A percentile compares a stretch with the other conserved stretches of the same genome.
phyloP scores from a whole-genome alignment of 768 basidiomycete genomes.

The Scleroderma bovista region DNA sequence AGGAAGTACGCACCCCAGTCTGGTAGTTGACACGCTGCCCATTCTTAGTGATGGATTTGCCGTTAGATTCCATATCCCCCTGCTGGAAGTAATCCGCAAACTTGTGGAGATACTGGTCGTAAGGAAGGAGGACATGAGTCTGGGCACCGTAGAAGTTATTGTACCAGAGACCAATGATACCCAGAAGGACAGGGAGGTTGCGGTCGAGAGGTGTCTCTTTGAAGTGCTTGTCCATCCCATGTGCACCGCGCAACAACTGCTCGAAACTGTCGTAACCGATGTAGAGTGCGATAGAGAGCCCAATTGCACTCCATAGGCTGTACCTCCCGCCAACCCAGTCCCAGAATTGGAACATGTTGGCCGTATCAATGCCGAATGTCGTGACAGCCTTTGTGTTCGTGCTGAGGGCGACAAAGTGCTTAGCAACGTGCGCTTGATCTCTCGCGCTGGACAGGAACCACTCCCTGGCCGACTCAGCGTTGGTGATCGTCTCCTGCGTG shows the following conservation, averaged over 20 bases:
- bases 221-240: slow-evolving; percentile 98
- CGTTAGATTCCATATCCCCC: slow-evolving; percentile 99
- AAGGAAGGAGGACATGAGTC: slow-evolving; percentile 92
- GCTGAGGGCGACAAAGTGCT: slow-evolving; percentile 97
- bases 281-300: slow-evolving; percentile 86
- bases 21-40: slow-evolving; percentile 93
- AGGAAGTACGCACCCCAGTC: slow-evolving; percentile 79
- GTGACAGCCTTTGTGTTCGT: slow-evolving; percentile 95
- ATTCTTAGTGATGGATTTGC: slow-evolving; percentile 92
- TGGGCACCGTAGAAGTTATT: slow-evolving; percentile 98
- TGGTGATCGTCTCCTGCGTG: slow-evolving; percentile 99
- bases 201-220: slow-evolving; percentile 79
- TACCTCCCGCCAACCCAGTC: slow-evolving; percentile 99
- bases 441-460: slow-evolving; percentile 89
- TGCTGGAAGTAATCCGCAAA: slow-evolving; percentile 99
- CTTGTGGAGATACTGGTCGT: slow-evolving; percentile 98
- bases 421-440: slow-evolving; percentile 90
- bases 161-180: slow-evolving; percentile 93
- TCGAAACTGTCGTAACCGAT: slow-evolving; percentile 96
- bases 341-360: slow-evolving; percentile 99
- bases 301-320: slow-evolving; percentile 97
- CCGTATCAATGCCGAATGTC: slow-evolving; percentile 82
- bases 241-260: slow-evolving; percentile 83
- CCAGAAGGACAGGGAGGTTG: slow-evolving; percentile 90
- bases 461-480: slow-evolving; percentile 86